Evolutionary conservation across 2,329 filamentous ascomycete genomes (phyloP), one percentile per base, ranked within the genome.

Genomic region (Xylariales sp.): DNA sequence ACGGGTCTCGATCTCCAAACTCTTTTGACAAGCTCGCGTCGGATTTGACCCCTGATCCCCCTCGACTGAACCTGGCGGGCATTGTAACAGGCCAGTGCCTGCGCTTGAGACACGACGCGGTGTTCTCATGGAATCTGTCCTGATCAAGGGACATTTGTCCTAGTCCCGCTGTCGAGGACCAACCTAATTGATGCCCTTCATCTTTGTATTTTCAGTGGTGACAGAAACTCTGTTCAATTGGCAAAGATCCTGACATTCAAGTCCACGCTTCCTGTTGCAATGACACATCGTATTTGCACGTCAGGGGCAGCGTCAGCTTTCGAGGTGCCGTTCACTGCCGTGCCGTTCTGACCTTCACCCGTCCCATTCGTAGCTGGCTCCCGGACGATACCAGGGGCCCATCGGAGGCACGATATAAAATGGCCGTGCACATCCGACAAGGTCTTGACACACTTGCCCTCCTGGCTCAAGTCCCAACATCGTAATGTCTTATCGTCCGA

Each of bases 391-490:
- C 80, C 80, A 0, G 90, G 90, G 2, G 89, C 91, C 90, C 91
- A 97, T 47, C 88, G 70, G 54, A 96, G 72, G 57, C 86, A 91
- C 46, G 80, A 89, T 37, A 96, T 79, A 55, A 97, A 96, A 58
- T 89, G 88, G 4, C 76, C 81, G 58, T 95, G 89, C 0, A 81
- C 82, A 48, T 88, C 86, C 27, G 75, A 73, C 12, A 97, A 68
- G 1, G 80, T 82, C 63, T 91, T 91, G 51, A 95, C 88, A 54
- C 88, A 91, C 56, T 89, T 90, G 31, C 87, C 88, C 60, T 95
- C 89, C 59, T 97, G 91, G 19, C 78, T 76, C 19, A 97, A 69
- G 66, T 97, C 91, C 91, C 91, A 97, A 69, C 90, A 96, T 42
- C 90, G 76, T 45, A 97, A 73, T 4, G 88, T 90, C 68, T 93